These are phyloP conservation scores for Aspergillus persii DNA, from an alignment of 2,329 filamentous ascomycete genomes.

Conservation along the genomic window DNA sequence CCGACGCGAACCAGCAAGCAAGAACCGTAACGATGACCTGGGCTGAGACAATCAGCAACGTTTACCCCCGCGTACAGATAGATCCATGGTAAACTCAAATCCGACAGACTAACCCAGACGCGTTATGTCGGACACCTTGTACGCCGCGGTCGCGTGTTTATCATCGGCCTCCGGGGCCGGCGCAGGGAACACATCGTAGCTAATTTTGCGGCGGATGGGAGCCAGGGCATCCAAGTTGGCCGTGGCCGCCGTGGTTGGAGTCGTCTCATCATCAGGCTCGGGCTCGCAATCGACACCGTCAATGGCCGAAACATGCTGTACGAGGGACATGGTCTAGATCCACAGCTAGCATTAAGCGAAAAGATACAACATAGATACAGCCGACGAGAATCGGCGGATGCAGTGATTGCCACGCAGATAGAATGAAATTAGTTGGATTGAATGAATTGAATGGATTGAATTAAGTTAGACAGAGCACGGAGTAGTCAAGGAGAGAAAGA, in stretches of 20 bases:
- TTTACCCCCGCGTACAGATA: background rate
- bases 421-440: too few species aligned
- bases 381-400: background rate
- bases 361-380: background rate
- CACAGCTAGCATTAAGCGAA: background rate
- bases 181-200: constrained; percentile 46
- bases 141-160: constrained; percentile 47
- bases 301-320: constrained; percentile 51
- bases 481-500: too few species aligned
- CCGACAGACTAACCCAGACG: constrained; percentile 28
- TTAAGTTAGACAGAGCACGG: too few species aligned
- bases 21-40: constrained; percentile 66
- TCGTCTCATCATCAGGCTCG: constrained; percentile 19
- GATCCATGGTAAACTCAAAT: background rate
- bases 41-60: constrained; percentile 27
- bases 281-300: constrained; percentile 49
- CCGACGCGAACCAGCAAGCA: constrained; percentile 75
- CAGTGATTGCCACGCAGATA: background rate
- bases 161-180: constrained; percentile 37
- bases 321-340: constrained; percentile 46
- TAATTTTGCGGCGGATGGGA: constrained; percentile 26
- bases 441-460: too few species aligned
- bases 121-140: constrained; percentile 46
- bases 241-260: constrained; percentile 5
- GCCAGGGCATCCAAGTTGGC: constrained; percentile 1